A percentile compares a stretch with the other conserved stretches of the same genome.
These are phyloP conservation scores for Scedosporium apiospermum DNA, from an alignment of 2,329 filamentous ascomycete species.

Conservation along the genomic window DNA sequence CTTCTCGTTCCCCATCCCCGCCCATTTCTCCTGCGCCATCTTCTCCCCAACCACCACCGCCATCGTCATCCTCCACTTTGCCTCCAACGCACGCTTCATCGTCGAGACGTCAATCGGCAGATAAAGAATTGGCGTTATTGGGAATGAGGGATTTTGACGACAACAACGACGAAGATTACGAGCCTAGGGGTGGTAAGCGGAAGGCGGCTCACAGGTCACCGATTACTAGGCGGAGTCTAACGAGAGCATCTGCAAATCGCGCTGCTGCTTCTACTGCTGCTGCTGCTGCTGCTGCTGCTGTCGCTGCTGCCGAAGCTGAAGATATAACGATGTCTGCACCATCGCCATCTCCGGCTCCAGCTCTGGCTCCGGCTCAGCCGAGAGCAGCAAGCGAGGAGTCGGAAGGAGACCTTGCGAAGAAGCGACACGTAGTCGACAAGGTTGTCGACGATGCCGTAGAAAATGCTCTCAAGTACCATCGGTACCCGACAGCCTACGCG, in stretches of 20 bases:
- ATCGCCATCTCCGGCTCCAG: no score
- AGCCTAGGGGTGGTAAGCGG: conserved; percentile 2
- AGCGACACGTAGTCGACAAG: conserved; percentile 32
- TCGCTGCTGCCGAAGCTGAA: conserved; percentile 5
- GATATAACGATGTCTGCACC: no score
- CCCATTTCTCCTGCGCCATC: conserved; percentile 5
- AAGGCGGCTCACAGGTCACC: background rate
- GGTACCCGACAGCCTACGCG: conserved; percentile 54
- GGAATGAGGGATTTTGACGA: background rate
- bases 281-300: conserved; percentile 8
- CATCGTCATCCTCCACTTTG: conserved; percentile 1
- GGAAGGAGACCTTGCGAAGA: conserved; percentile 20
- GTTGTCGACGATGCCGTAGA: conserved; percentile 50
- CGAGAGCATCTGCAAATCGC: background rate
- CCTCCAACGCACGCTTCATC: background rate
- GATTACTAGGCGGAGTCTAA: conserved; percentile 12
- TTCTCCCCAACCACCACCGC: conserved; percentile 10
- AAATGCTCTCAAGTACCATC: conserved; percentile 44
- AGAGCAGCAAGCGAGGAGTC: conserved; percentile 7
- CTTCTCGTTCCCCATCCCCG: conserved; percentile 10
- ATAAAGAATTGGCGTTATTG: background rate
- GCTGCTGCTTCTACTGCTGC: conserved; percentile 7
- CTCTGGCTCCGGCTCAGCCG: background rate
- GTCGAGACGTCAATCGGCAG: background rate
- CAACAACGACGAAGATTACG: conserved; percentile 4